Evolutionary conservation across 495 filamentous ascomycete genomes (phyloP), one percentile per base, ranked within the genome.

Genomic region (Chaetomium cochliodes): DNA sequence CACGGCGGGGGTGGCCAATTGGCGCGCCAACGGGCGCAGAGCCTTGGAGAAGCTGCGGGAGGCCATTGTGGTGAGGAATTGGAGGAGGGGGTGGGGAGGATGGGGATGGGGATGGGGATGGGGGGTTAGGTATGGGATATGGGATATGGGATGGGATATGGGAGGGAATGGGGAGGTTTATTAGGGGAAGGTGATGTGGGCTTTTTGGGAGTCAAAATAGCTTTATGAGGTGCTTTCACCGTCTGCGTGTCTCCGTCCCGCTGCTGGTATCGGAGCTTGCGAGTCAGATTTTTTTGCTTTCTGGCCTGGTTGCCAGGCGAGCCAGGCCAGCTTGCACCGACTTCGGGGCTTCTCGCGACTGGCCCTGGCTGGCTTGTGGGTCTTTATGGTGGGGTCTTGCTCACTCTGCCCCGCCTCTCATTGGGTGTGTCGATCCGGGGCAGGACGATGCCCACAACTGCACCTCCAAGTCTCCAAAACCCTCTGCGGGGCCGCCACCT

Each of bases 11-110:
- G 83, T 84, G 74, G 80, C 83, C 82, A 84, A 81, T 82, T 88
- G 92, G 76, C 88, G 88, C 72, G 86, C 82, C 80, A 92, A 84
- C 70, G 81, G 79, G 79, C 90, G 90, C 76, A 94, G 82, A 78
- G 90, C 90, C 84, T 90, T 89, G 75, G 85, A 88, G 75, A 94
- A 86, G 77, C 82, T 86, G 81, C 88, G 86, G 56, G 92, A 90
- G 79, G 93, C 90, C 94, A 97, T 98, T 82, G 77, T 87, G 78
- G 77, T 52, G 62, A 62, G 44, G 44, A 58, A 60, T 49, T 68
- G 67, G 58, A 33, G 56, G 70, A 30, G 57, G 70, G 73, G 74
- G n/a, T n/a, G n/a, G n/a, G n/a, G n/a, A n/a, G n/a, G n/a, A n/a
- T n/a, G n/a, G n/a, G n/a, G n/a, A n/a, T n/a, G n/a, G n/a, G n/a